Percentiles rank a stretch among this genome's conserved stretches.
These are phyloP conservation scores for Beauveria asiatica DNA, from an alignment of 2,329 filamentous ascomycete genomes.

Conservation along the genomic window DNA sequence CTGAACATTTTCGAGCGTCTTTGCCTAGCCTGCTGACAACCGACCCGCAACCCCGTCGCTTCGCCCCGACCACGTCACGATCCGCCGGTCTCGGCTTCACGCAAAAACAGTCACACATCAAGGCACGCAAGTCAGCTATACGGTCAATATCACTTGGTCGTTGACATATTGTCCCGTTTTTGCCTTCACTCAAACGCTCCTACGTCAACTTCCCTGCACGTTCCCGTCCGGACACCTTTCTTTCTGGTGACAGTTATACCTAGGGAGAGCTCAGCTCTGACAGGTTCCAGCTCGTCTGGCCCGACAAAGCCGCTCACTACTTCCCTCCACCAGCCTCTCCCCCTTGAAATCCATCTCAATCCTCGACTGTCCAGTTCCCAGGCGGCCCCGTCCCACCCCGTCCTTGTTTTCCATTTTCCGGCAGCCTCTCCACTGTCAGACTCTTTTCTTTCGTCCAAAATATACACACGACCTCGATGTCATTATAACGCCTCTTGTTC, in stretches of 20 bases:
- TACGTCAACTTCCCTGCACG: neutral
- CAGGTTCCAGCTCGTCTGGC: slow-evolving; percentile 12
- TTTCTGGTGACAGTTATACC: slow-evolving; percentile 4
- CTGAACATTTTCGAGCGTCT: neutral
- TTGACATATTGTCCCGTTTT: neutral
- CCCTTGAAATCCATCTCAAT: neutral
- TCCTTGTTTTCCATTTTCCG: slow-evolving; percentile 13
- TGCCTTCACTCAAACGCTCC: neutral
- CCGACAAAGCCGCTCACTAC: slow-evolving; percentile 10
- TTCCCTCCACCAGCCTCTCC: neutral
- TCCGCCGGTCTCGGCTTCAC: slow-evolving; percentile 9
- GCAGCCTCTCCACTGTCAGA: slow-evolving; percentile 16
- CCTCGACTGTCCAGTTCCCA: slow-evolving; percentile 12
- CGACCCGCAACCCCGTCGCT: slow-evolving; percentile 4
- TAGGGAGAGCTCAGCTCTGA: slow-evolving; percentile 12
- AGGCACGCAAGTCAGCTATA: neutral
- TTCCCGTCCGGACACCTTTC: neutral
- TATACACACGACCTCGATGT: slow-evolving; percentile 27
- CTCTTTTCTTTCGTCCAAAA: slow-evolving; percentile 17
- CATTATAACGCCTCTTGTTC: slow-evolving; percentile 33
- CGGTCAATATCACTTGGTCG: neutral
- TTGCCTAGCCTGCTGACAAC: neutral
- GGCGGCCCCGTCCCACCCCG: slow-evolving; percentile 24
- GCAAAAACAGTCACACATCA: neutral
- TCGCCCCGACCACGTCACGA: slow-evolving; percentile 9